These are phyloP conservation scores for Malus hybrid DNA, from an alignment of 331 rosid genomes.

Conservation along the genomic window DNA sequence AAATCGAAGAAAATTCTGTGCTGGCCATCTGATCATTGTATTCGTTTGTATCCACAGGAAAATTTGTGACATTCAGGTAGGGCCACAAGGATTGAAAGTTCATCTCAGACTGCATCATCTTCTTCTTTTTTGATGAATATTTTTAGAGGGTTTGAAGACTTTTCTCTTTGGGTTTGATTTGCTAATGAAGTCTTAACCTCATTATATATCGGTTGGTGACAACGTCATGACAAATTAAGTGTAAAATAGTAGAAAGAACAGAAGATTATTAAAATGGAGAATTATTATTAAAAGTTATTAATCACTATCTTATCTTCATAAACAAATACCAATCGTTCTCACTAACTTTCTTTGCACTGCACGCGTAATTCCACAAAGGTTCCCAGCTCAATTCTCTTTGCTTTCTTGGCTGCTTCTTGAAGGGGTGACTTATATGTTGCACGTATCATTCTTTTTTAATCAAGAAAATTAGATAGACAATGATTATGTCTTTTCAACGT, in stretches of 20 bases:
- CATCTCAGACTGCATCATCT: slow-evolving; percentile 29
- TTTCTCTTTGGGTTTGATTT: background rate
- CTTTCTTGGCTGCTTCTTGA: slow-evolving; percentile 28
- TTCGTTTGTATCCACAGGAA: too few relatives aligned
- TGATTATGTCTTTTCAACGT: slow-evolving; percentile 33
- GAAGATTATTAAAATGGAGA: background rate
- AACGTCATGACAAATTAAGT: background rate
- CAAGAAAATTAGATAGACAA: slow-evolving; percentile 6
- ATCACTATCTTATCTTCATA: slow-evolving; percentile 10
- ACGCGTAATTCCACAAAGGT: slow-evolving; percentile 13
- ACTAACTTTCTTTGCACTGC: background rate
- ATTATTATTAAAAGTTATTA: background rate
- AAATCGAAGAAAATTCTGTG: slow-evolving; percentile 2
- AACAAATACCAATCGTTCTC: slow-evolving; percentile 12
- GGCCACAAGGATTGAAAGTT: slow-evolving; percentile 27
- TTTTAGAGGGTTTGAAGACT: too few relatives aligned
- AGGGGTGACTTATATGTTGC: slow-evolving; percentile 7
- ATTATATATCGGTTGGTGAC: background rate
- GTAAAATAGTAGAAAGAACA: background rate
- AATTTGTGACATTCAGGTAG: slow-evolving; percentile 12
- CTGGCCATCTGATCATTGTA: too few relatives aligned
- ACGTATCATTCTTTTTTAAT: background rate
- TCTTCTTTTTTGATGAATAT: background rate
- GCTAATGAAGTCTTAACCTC: background rate
- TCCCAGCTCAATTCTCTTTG: slow-evolving; percentile 17